These are phyloP conservation scores for Ophiognomonia clavigignenti-juglandacearum DNA, from an alignment of 2,329 filamentous ascomycete genomes.

Conservation along the genomic window DNA sequence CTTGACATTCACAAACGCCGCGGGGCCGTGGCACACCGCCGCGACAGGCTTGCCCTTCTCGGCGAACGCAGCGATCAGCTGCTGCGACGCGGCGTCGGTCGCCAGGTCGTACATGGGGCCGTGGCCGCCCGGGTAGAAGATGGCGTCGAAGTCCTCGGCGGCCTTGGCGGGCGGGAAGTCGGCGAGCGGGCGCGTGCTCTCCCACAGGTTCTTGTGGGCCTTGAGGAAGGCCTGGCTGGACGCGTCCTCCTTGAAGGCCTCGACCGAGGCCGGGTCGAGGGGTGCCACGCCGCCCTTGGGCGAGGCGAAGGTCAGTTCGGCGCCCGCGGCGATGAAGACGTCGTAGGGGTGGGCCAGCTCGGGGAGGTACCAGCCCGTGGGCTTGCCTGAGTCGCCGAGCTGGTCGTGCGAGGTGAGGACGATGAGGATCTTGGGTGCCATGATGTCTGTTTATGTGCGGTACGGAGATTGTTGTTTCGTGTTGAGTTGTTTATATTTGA, in stretches of 20 bases:
- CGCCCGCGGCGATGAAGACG: slow-evolving; percentile 45
- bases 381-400: slow-evolving; percentile 43
- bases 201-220: slow-evolving; percentile 55
- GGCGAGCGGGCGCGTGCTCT: slow-evolving; percentile 54
- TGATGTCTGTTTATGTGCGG: slow-evolving; percentile 21
- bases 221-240: slow-evolving; percentile 50
- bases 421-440: slow-evolving; percentile 61
- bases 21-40: slow-evolving; percentile 66
- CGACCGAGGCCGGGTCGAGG: slow-evolving; percentile 54
- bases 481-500: not conserved
- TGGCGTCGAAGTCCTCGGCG: slow-evolving; percentile 54
- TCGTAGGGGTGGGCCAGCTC: slow-evolving; percentile 64
- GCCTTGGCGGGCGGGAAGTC: slow-evolving; percentile 51
- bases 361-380: slow-evolving; percentile 68
- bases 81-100: slow-evolving; percentile 49
- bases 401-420: slow-evolving; percentile 61
- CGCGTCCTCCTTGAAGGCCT: slow-evolving; percentile 49
- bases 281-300: slow-evolving; percentile 58
- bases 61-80: slow-evolving; percentile 59
- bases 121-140: slow-evolving; percentile 55
- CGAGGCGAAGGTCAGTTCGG: slow-evolving; percentile 54
- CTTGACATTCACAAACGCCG: slow-evolving; percentile 55
- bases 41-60: slow-evolving; percentile 56
- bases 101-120: slow-evolving; percentile 66
- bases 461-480: not conserved